Base-by-base conservation (phyloP, 345 rosid genomes). In the Populus davidiana region DNA sequence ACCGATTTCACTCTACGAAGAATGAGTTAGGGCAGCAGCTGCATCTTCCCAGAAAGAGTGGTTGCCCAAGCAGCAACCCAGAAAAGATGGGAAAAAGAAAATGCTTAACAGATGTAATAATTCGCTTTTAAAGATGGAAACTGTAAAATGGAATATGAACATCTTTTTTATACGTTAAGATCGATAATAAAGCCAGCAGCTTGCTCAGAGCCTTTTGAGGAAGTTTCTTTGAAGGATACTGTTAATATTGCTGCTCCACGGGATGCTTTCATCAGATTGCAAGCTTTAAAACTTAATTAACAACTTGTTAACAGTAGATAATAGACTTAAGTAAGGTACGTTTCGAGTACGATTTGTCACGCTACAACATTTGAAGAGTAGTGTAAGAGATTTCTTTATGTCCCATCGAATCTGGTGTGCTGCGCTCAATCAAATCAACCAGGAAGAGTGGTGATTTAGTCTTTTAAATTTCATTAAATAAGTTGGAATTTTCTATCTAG, bases 171-270 rank as follows among this genome's bases (percentile, higher is more conserved):
- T 25, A 63, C 76, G 69, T 25, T 50, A 70, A 75, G 76, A 70
- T 74, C 27, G 66, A 43, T 74, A 75, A 35, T 8, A 23, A 69
- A 67, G 79, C 66, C 25, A 35, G 23, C 44, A 16, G 20, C 7
- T 10, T 71, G 62, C 3, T 1, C 0, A 14, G 1, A 4, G 43
- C 31, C 50, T 69, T 76, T 66, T 16, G 71, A 65, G 70, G 83
- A 83, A 80, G 83, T 70, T 80, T 83, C 81, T 66, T 63, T 70
- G 67, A 54, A 77, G 41, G 64, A 13, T 33, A 5, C 39, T 35
- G 12, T 35, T 67, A 35, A 47, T 29, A 43, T 17, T 71, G 13
- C 50, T 65, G 44, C 44, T 41, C 11, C 44, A 41, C 13, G 4
- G 44, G 44, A 41, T 10, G 61, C 25, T 54, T 54, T 59, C 29